Conservation (phyloP, 148 eudicot species). For the Simmondsia chinensis region DNA sequence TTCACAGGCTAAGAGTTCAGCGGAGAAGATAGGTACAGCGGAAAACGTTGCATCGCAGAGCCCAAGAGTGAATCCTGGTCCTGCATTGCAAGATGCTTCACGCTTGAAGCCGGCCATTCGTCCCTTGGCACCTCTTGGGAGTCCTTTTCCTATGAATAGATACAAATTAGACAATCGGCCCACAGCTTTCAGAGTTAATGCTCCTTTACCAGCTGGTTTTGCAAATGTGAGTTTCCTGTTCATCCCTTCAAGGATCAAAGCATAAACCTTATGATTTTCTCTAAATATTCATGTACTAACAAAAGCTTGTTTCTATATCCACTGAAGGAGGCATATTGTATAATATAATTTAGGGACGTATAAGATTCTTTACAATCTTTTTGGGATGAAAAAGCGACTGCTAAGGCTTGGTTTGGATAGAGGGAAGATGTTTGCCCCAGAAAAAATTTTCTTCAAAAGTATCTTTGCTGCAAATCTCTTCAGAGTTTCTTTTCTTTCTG, state of each 20-base stretch:
- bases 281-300: not conserved
- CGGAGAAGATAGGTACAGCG: constrained; percentile 18
- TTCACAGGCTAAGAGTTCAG: constrained; percentile 25
- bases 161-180: constrained; percentile 92
- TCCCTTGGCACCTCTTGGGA: constrained; percentile 41
- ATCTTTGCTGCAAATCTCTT: no score
- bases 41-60: constrained; percentile 24
- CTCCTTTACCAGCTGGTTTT: constrained; percentile 66
- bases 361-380: no score
- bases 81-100: constrained; percentile 24
- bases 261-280: not conserved
- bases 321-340: no score
- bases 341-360: no score
- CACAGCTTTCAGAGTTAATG: constrained; percentile 44
- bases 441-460: no score
- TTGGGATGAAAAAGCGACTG: no score
- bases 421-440: no score
- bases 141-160: constrained; percentile 39
- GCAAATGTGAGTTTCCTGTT: constrained; percentile 51
- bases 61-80: constrained; percentile 15
- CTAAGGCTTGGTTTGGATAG: no score
- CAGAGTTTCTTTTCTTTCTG: no score
- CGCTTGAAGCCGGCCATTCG: constrained; percentile 42
- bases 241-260: not conserved
- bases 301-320: no score